These are phyloP conservation scores for Globisporangium spinosum DNA, from an alignment of 352 stramenopile species.

Conservation along the genomic window DNA sequence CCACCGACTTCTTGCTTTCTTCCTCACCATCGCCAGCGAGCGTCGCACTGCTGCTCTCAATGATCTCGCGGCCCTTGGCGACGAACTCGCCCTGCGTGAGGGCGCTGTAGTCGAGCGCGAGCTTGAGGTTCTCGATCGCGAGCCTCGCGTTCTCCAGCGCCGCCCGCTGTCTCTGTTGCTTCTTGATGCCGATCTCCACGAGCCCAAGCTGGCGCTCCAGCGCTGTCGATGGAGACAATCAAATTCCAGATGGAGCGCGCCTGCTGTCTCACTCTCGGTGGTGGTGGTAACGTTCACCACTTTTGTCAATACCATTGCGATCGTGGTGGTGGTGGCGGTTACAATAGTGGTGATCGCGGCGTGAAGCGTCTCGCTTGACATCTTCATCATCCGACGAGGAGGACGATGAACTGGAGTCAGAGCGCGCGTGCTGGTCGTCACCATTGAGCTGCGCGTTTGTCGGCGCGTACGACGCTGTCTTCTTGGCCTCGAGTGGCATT, in stretches of 20 bases:
- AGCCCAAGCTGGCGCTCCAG: not conserved
- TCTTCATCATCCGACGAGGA: not conserved
- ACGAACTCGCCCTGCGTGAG: slow-evolving; percentile 8
- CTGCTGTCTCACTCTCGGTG: not conserved
- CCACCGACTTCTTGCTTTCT: not conserved
- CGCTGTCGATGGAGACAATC: not conserved
- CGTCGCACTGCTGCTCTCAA: not conserved
- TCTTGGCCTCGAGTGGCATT: not conserved
- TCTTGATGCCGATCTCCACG: slow-evolving; percentile 34
- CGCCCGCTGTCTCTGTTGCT: slow-evolving; percentile 2
- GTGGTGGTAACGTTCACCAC: not conserved
- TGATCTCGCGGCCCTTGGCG: slow-evolving; percentile 3
- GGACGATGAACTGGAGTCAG: not conserved
- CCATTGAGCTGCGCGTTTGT: too few relatives aligned
- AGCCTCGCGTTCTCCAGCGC: slow-evolving; percentile 1
- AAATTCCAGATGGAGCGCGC: not conserved
- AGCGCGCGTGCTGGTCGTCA: not conserved
- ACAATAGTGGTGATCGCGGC: not conserved
- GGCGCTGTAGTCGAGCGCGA: not conserved
- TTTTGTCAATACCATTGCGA: too few relatives aligned
- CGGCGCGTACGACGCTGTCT: not conserved
- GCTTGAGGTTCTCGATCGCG: slow-evolving; percentile 8
- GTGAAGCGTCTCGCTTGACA: not conserved
- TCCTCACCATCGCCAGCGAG: too few relatives aligned
- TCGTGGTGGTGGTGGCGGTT: not conserved